Evolutionary conservation across 2,329 filamentous ascomycete species (phyloP), one percentile per base, ranked within the genome.

Genomic region (Alternaria gansuensis): DNA sequence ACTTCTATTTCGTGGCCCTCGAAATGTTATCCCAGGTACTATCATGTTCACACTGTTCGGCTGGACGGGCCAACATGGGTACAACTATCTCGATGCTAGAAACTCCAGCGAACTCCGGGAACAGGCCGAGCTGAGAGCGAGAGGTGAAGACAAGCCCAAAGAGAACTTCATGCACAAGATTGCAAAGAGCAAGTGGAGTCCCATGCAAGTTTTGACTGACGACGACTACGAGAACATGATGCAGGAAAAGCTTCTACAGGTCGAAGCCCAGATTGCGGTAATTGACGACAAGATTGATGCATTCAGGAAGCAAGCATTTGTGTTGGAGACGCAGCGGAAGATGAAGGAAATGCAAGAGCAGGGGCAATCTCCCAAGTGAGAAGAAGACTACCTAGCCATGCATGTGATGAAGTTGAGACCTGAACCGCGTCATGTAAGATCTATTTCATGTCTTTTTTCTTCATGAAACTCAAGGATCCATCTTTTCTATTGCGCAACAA

Each of bases 211-310:
- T 11, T 79, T 95, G 26, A 87, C 86, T 0, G 88, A 95, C 66
- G 83, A 89, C 26, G 88, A 95, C 67, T 95, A 95, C 71, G 84
- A 85, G 58, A 79, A 83, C 1, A 87, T 92, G 78, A 81, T 95
- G 69, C 81, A 83, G 29, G 90, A 93, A 74, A 92, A 89, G 77
- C 78, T 92, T 39, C 74, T 94, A 26, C 84, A 82, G 62, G 79
- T 94, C 3, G 89, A 95, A 64, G 90, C 86, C 1, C 90, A 94
- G 61, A 92, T 95, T 75, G 88, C 90, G 0, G 76, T 95, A 5
- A 82, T 94, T 34, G 90, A 95, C 69, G 91, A 94, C 53, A 87
- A 87, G 70, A 91, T 95, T 65, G 84, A 82, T 46, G 81, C 78
- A 37, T 71, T 88, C 24, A 72, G 63, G 50, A 70, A 68, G 48